Conservation (phyloP, 345 rosid genomes). For the Aegle marmelos region DNA sequence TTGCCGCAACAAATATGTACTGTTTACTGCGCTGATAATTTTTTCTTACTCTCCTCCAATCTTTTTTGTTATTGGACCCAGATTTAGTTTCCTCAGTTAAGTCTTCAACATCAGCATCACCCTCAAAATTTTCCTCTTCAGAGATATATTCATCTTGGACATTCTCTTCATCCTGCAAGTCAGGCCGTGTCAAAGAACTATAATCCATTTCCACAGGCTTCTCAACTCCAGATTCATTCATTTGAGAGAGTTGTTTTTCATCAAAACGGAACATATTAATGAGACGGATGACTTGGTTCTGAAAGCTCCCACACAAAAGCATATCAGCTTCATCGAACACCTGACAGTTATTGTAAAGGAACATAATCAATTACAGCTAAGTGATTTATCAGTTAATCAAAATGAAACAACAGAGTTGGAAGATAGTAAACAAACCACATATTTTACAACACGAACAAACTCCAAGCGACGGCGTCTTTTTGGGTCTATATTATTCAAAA, state of each 20-base stretch:
- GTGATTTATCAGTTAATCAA: neutral
- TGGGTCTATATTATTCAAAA: conserved; percentile 72
- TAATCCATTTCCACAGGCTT: conserved; percentile 27
- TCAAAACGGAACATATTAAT: conserved; percentile 77
- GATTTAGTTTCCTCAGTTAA: conserved; percentile 25
- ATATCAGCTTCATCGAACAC: conserved; percentile 98
- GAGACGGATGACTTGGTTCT: conserved; percentile 82
- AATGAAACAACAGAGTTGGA: neutral
- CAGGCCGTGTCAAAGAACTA: conserved; percentile 24
- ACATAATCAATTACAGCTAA: neutral
- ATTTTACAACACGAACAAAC: conserved; percentile 66
- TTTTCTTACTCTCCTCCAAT: conserved; percentile 83
- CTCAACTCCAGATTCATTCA: conserved; percentile 28
- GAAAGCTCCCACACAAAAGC: conserved; percentile 92
- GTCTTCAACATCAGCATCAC: conserved; percentile 29
- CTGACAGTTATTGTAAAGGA: conserved; percentile 35
- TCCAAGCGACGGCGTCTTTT: conserved; percentile 44
- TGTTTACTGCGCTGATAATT: conserved; percentile 79
- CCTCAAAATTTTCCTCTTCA: conserved; percentile 45
- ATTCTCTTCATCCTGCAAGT: conserved; percentile 27
- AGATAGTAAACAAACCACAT: conserved; percentile 54
- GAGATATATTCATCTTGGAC: conserved; percentile 27
- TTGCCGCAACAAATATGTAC: conserved; percentile 93
- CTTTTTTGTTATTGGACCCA: conserved; percentile 39
- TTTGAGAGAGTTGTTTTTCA: conserved; percentile 67